Evolutionary conservation across 306 rosid genomes (phyloP).

Genomic region (Malus sylvestris): DNA sequence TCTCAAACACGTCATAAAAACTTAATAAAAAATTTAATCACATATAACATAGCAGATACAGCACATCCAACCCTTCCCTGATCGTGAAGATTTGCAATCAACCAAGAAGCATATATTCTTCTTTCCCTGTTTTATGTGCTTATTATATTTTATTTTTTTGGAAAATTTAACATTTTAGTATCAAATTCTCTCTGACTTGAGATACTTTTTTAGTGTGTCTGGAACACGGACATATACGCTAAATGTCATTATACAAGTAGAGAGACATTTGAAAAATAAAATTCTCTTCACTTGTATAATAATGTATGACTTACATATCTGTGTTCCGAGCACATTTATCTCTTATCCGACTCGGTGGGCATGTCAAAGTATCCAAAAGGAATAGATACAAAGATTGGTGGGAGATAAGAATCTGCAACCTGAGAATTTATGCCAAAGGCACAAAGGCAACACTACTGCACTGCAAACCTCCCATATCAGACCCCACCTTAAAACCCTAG

Average conservation of each 20-base stretch:
- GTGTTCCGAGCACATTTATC: no score
- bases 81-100: background rate
- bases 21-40: no score
- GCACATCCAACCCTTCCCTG: background rate
- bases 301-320: no score
- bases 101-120: slow-evolving; percentile 6
- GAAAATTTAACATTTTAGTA: background rate
- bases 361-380: background rate
- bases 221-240: no score
- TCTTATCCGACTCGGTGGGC: background rate
- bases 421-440: slow-evolving; percentile 28
- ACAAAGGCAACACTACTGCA: background rate
- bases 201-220: no score
- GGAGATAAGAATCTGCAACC: slow-evolving; percentile 13
- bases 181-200: background rate
- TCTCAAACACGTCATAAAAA: no score
- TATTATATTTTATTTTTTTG: background rate
- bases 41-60: background rate
- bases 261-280: no score
- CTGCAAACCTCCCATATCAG: background rate
- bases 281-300: no score
- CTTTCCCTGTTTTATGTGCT: background rate
- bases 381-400: slow-evolving; percentile 7
- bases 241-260: no score
- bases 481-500: background rate